Conservation (phyloP, 2,329 filamentous ascomycete species). For the Exserohilum turcica region DNA sequence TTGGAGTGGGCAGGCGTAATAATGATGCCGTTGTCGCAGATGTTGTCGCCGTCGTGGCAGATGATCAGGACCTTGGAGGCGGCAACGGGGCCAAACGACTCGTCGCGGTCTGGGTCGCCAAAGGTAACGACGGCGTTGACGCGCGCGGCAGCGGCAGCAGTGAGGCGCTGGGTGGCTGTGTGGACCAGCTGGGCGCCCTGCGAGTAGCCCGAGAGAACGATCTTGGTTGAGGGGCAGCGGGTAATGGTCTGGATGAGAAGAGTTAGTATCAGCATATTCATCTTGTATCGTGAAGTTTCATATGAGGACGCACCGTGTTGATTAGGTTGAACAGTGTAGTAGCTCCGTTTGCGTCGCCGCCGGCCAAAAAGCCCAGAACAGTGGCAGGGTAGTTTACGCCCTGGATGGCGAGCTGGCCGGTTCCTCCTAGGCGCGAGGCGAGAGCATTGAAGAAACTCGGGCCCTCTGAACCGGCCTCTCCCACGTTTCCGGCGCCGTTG, state of each 20-base stretch:
- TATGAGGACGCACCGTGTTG: slow-evolving; percentile 34
- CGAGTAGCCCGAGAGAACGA: slow-evolving; percentile 39
- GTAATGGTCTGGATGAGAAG: slow-evolving; percentile 17
- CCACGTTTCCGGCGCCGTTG: slow-evolving; percentile 58
- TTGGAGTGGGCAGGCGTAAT: slow-evolving; percentile 31
- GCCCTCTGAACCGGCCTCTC: slow-evolving; percentile 49
- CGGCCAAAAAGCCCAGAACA: slow-evolving; percentile 51
- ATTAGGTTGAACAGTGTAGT: slow-evolving; percentile 51
- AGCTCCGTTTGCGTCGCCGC: slow-evolving; percentile 53
- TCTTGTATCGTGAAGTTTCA: too few relatives aligned
- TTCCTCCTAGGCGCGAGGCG: slow-evolving; percentile 46
- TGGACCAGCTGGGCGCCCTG: slow-evolving; percentile 53
- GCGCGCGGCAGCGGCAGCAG: slow-evolving; percentile 26
- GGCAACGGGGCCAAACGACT: slow-evolving; percentile 37
- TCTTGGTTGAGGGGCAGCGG: slow-evolving; percentile 38
- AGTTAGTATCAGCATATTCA: slow-evolving; percentile 4
- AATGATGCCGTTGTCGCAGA: slow-evolving; percentile 37
- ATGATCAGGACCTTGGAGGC: slow-evolving; percentile 41
- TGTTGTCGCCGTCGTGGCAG: slow-evolving; percentile 45
- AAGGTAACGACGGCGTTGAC: slow-evolving; percentile 44
- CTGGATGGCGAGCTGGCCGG: slow-evolving; percentile 56
- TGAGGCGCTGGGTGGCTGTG: slow-evolving; percentile 47
- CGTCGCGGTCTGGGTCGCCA: slow-evolving; percentile 44
- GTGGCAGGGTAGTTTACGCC: slow-evolving; percentile 60
- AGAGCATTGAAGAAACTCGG: slow-evolving; percentile 58